Conservation (phyloP, 1,284 basidiomycete genomes). For the Malassezia sp. region DNA sequence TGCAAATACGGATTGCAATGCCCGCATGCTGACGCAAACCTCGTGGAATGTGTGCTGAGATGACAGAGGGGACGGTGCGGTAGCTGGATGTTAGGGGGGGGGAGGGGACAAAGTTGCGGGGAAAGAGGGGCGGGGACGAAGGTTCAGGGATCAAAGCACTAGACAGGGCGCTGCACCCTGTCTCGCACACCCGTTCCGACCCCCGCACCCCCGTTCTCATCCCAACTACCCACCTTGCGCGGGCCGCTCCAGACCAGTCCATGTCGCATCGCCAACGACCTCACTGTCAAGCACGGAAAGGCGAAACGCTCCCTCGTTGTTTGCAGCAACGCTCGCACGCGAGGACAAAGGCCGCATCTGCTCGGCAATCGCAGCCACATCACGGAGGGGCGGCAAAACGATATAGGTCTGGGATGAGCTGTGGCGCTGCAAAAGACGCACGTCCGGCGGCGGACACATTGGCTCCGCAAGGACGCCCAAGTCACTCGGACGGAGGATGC, state of each 20-base stretch:
- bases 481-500: slow-evolving; percentile 63
- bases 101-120: too few species aligned
- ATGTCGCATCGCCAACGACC: slow-evolving; percentile 66
- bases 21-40: slow-evolving; percentile 9
- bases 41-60: slow-evolving; percentile 1
- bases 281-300: slow-evolving; percentile 57
- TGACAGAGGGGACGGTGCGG: neutral
- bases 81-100: too few species aligned
- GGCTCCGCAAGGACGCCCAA: slow-evolving; percentile 66
- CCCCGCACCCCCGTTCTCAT: too few species aligned
- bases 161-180: too few species aligned
- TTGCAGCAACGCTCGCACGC: slow-evolving; percentile 61
- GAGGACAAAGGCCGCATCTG: slow-evolving; percentile 64
- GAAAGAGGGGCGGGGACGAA: too few species aligned
- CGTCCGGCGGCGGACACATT: slow-evolving; percentile 75
- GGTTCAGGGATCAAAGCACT: too few species aligned
- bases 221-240: too few species aligned
- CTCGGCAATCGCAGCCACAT: slow-evolving; percentile 67
- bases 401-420: slow-evolving; percentile 59
- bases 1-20: slow-evolving; percentile 8
- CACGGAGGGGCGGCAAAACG: slow-evolving; percentile 63
- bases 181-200: too few species aligned
- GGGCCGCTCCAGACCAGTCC: slow-evolving; percentile 66
- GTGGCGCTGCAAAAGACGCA: slow-evolving; percentile 47
- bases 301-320: slow-evolving; percentile 50